Percentiles rank a stretch among this genome's conserved stretches.
These are phyloP conservation scores for Endocalyx cinctus DNA, from an alignment of 2,329 filamentous ascomycete species.

Conservation along the genomic window DNA sequence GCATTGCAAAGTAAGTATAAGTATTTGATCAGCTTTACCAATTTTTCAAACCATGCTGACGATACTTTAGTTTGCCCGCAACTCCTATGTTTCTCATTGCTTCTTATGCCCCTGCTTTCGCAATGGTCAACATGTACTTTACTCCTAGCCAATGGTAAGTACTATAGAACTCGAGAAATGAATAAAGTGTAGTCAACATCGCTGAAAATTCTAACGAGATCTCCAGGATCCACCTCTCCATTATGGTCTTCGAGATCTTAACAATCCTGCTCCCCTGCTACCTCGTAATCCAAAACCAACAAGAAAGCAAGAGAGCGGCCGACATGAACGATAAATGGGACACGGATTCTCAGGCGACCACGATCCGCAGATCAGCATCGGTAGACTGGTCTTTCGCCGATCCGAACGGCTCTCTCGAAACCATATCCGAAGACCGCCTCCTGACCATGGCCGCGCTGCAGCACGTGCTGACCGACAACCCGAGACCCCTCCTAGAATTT, in stretches of 20 bases:
- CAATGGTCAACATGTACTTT: conserved; percentile 41
- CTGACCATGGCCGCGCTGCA: conserved; percentile 57
- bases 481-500: conserved; percentile 57
- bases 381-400: conserved; percentile 11
- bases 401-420: conserved; percentile 10
- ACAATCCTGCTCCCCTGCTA: conserved; percentile 47
- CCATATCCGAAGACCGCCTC: conserved; percentile 34
- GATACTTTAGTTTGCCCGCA: conserved; percentile 50
- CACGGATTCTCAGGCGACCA: conserved; percentile 18
- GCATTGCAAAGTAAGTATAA: conserved; percentile 24
- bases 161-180: no score
- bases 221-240: conserved; percentile 41
- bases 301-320: conserved; percentile 16
- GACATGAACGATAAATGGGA: conserved; percentile 27
- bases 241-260: conserved; percentile 51
- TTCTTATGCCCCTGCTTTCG: conserved; percentile 34
- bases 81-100: conserved; percentile 55
- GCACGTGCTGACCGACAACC: conserved; percentile 54
- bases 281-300: conserved; percentile 21
- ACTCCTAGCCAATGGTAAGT: conserved; percentile 48
- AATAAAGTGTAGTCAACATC: no score
- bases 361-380: conserved; percentile 10
- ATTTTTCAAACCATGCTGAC: no score
- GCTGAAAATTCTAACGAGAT: no score
- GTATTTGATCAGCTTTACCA: no score